A percentile compares a stretch with the other conserved stretches of the same genome.
Evolutionary conservation across 768 basidiomycete species (phyloP).

Genomic region (Pulveroboletus sp.): DNA sequence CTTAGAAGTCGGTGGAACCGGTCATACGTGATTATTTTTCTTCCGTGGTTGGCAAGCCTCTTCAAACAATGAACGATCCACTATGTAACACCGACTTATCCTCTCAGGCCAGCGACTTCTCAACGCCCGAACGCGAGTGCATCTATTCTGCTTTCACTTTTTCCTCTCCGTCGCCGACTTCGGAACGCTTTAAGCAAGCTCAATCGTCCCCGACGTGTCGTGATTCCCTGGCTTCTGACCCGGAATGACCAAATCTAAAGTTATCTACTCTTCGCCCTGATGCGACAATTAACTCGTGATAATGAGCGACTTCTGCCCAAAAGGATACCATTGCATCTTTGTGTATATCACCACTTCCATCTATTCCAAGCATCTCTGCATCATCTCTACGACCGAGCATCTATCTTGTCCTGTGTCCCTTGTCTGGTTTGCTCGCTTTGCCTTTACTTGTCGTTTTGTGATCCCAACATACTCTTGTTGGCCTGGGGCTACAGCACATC

Average conservation of each 20-base stretch:
- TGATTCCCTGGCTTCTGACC: constrained; percentile 17
- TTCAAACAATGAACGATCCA: constrained; percentile 31
- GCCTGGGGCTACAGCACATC: constrained; percentile 24
- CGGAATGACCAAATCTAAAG: constrained; percentile 13
- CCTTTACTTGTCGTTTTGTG: constrained; percentile 27
- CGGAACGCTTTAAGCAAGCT: constrained; percentile 47
- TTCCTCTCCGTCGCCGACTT: constrained; percentile 63
- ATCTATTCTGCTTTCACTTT: constrained; percentile 78
- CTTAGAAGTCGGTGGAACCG: constrained; percentile 49
- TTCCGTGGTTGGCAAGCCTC: constrained; percentile 11
- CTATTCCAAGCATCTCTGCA: constrained; percentile 28
- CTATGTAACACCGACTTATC: constrained; percentile 40
- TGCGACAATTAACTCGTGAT: neutral
- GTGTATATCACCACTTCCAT: constrained; percentile 32
- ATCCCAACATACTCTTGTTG: constrained; percentile 24
- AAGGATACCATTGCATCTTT: constrained; percentile 31
- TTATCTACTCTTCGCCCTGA: neutral
- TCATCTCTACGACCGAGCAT: constrained; percentile 23
- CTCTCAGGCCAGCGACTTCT: constrained; percentile 61
- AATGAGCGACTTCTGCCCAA: constrained; percentile 7
- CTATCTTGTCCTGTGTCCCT: constrained; percentile 17
- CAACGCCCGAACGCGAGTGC: constrained; percentile 69
- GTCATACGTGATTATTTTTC: constrained; percentile 53
- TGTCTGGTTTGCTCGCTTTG: constrained; percentile 28
- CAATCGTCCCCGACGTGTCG: constrained; percentile 31